Evolutionary conservation across 306 rosid species (phyloP), one percentile per base, ranked within the genome.

Genomic region (Echinosophora koreensis): DNA sequence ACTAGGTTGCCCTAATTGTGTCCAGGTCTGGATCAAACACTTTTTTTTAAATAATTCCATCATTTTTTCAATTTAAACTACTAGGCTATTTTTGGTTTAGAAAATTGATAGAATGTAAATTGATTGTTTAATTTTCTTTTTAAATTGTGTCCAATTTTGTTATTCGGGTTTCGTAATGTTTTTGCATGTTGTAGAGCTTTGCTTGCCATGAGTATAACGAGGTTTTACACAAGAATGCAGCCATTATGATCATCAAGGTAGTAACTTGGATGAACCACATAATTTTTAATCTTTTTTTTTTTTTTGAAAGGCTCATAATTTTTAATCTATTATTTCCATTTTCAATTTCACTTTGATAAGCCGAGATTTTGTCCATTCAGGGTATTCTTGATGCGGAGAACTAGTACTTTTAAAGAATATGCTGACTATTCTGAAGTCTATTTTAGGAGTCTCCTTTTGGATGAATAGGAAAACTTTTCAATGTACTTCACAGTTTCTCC

Each of bases 201-300:
- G 92, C 89, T 46, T 92, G 97, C 74, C 88, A 77, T 0, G 95
- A 87, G 65, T 89, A 92, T 83, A 95, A 89, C 38, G 98, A 92
- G 78, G 96, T 87, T 76, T 70, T 94, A 63, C 97, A 90, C 90
- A 95, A 88, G 90, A 88, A 89, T 74, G 93, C 97, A 8, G 97
- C 96, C 73, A 86, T 89, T 77, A 87, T 88, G 88, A 87, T 95
- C 52, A 83, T 94, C 34, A 85, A 92, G 98, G 97, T 94, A 63
- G 49, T 35, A 4, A 58, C 71, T 59, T 52, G 56, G 16, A 63
- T 52, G 52, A 85, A 71, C 15, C 83, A 46, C 39, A 32, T 69
- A 38, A 78, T 64, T 65, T 82, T 72, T 59, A 17, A n/a, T n/a
- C n/a, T n/a, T n/a, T n/a, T n/a, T n/a, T n/a, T n/a, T n/a, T n/a